phyloP scores from a whole-genome alignment of 192 early-diverging fungal genomes.

The Backusella sp. region DNA sequence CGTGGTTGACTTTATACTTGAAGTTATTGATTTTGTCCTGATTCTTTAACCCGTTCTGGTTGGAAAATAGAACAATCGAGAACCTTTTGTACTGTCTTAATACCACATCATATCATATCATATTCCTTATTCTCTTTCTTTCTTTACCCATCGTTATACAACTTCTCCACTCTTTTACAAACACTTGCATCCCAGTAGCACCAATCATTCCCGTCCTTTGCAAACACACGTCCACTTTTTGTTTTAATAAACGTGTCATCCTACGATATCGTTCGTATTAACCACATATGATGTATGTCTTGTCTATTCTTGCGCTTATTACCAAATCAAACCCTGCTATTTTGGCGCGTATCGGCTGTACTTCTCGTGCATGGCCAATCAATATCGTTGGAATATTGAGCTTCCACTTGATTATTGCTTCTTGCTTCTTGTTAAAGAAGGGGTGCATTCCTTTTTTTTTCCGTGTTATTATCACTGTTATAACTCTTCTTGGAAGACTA shows the following conservation, averaged over 20 bases:
- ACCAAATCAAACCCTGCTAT: constrained; percentile 74
- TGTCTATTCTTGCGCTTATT: not conserved
- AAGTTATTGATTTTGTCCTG: constrained; percentile 45
- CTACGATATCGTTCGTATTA: constrained; percentile 8
- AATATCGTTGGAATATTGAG: not conserved
- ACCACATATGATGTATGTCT: not conserved
- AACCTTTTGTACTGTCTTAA: constrained; percentile 34
- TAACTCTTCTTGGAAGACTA: not conserved
- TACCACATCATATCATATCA: not conserved
- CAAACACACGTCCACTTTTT: constrained; percentile 57
- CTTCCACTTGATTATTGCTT: constrained; percentile 3
- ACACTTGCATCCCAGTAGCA: constrained; percentile 59
- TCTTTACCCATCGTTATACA: constrained; percentile 64
- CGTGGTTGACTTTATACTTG: constrained; percentile 44
- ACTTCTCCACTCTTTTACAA: constrained; percentile 52
- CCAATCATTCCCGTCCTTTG: constrained; percentile 83
- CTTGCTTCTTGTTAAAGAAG: constrained; percentile 13
- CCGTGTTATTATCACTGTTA: not conserved
- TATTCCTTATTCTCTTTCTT: constrained; percentile 31
- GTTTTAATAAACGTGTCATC: constrained; percentile 77
- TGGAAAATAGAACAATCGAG: constrained; percentile 75
- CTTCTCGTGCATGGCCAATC: not conserved
- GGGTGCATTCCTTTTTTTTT: not conserved
- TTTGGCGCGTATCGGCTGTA: constrained; percentile 20
- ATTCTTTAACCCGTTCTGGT: constrained; percentile 63